These are phyloP conservation scores for barley (Hordeum vulgare) DNA, from an alignment of 176 grass and related monocot species.

Conservation along the genomic window DNA sequence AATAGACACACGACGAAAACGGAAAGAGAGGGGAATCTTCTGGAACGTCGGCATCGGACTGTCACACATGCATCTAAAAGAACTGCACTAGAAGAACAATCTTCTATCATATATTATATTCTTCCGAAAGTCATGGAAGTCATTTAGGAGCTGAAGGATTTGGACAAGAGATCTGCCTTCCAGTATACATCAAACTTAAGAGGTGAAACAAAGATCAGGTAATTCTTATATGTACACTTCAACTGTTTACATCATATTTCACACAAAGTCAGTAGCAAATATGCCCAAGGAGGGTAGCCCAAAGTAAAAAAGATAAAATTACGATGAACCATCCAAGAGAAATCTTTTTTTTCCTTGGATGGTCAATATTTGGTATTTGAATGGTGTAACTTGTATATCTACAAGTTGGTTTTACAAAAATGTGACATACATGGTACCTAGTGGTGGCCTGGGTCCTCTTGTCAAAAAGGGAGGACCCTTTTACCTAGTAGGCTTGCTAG, in stretches of 20 bases:
- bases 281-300: neutral
- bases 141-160: neutral
- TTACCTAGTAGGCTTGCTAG: neutral
- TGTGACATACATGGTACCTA: neutral
- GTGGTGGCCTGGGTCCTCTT: neutral
- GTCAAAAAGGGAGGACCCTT: neutral
- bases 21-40: no score
- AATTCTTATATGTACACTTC: conserved; percentile 23
- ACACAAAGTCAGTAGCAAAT: neutral
- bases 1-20: no score
- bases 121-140: neutral
- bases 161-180: neutral
- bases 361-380: neutral
- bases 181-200: conserved; percentile 8
- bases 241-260: conserved; percentile 19
- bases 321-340: neutral
- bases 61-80: conserved; percentile 4
- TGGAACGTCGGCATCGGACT: no score
- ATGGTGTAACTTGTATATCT: conserved; percentile 20
- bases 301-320: neutral
- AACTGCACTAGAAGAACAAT: neutral
- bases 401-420: conserved; percentile 15
- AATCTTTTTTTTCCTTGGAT: neutral
- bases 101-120: neutral
- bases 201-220: conserved; percentile 4